Conservation (phyloP, 1,284 basidiomycete genomes). For the Malassezia globosa region DNA sequence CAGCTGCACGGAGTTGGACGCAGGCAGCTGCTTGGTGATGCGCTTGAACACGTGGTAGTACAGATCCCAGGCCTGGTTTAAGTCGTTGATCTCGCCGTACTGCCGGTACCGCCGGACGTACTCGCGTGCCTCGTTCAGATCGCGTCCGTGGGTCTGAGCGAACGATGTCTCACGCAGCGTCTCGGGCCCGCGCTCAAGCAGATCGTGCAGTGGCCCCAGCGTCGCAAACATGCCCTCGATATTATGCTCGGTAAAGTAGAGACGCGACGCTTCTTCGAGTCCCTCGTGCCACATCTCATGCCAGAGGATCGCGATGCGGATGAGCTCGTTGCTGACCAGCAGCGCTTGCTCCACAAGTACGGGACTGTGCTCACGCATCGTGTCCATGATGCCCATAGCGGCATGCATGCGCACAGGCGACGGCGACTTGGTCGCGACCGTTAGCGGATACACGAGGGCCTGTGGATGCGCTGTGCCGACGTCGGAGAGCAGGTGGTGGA, state of each 20-base stretch:
- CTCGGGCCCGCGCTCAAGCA: conserved; percentile 89
- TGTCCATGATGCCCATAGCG: conserved; percentile 77
- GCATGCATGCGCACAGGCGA: conserved; percentile 71
- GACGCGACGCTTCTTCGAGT: conserved; percentile 87
- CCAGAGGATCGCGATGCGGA: conserved; percentile 96
- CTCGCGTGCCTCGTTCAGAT: conserved; percentile 85
- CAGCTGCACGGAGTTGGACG: conserved; percentile 63
- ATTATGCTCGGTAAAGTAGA: conserved; percentile 97
- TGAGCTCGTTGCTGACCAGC: conserved; percentile 84
- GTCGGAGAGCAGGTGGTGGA: conserved; percentile 77
- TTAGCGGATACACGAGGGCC: conserved; percentile 93
- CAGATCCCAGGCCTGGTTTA: conserved; percentile 99
- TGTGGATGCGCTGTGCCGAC: conserved; percentile 95
- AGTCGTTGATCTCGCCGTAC: conserved; percentile 70
- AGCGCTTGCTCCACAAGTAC: conserved; percentile 82
- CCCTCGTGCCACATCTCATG: conserved; percentile 99
- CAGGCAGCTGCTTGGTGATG: conserved; percentile 84
- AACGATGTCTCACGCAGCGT: conserved; percentile 93
- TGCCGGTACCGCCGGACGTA: conserved; percentile 75
- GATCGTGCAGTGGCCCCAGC: conserved; percentile 83
- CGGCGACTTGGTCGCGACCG: conserved; percentile 92
- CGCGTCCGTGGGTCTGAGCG: conserved; percentile 83
- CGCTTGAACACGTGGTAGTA: conserved; percentile 95
- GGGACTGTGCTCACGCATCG: conserved; percentile 84
- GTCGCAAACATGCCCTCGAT: conserved; percentile 96